Evolutionary conservation across 1,284 basidiomycete species (phyloP), one percentile per base, ranked within the genome.

Genomic region (Sparassis latifolia): DNA sequence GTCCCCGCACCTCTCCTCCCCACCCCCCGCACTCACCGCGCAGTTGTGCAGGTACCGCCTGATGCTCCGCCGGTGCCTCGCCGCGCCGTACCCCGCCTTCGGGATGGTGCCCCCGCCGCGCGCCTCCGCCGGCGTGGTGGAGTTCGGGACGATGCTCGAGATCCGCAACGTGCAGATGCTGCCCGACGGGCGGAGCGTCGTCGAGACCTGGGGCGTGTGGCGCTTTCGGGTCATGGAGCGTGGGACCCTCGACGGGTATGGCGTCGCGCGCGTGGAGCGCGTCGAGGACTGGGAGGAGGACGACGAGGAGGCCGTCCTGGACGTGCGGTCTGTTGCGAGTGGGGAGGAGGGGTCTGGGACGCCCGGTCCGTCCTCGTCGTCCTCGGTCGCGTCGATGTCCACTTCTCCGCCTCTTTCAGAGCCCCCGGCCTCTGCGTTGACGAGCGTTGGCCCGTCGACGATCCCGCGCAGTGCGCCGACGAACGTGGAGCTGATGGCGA

Each of bases 121-220:
- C 40, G 52, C 58, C 39, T 53, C 60, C 42, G 33, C 39, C 10
- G 6, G 70, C 65, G 5, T 63, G 71, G 73, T 79, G 46, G 84
- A 89, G 52, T 97, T 89, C 68, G 94, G 94, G 2, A 97, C 93
- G 31, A 95, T 97, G 87, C 77, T 97, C 46, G 84, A 92, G 66
- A 95, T 98, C 53, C 78, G 79, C 58, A 84, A 78, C 58, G 90
- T 95, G 7, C 87, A 91, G 64, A 91, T 92, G 82, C 75, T 94
- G 27, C 76, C 84, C 2, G 95, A 97, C 66, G 94, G 95, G 5
- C 75, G 94, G 41, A 92, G 89, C 64, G 82, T 95, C 74, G 85
- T 97, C 35, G 89, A 96, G 67, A 89, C 92, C 0, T 80, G 84
- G 66, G 94, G 94, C 2, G 80, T 81, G 4, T 82, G 82, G 65